Base-by-base conservation (phyloP, 2,329 filamentous ascomycete species). In the Chrysosphaeria jannelii region DNA sequence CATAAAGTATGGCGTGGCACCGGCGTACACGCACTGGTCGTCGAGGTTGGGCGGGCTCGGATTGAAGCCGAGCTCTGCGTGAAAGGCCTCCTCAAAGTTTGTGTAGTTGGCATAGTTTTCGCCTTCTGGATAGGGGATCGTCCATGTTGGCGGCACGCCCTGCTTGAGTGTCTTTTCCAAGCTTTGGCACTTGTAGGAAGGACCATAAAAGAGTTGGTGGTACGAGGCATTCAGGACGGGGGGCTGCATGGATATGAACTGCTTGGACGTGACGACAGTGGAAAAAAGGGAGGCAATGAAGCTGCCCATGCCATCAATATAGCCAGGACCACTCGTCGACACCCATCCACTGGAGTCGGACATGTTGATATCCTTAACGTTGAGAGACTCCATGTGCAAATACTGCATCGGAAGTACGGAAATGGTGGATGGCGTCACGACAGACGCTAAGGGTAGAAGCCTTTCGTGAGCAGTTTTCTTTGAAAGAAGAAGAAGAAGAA, bases 121-220 rank as follows among this genome's bases (percentile, higher is more conserved):
- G 23, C 20, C 20, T 13, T 9, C 11, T 10, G 26, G 26, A 18
- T 24, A 14, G 26, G 24, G 13, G 16, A 27, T 12, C 3, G 8
- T 10, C 26, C 26, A 27, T 5, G 23, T 19, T 9, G 26, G 17
- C 15, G 21, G 9, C 17, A 17, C 21, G 13, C 23, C 15, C 10
- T 14, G 10, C 5, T 13, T 21, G 5, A 29, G 8, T 2, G 23
- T 25, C 5, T 29, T 25, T 8, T n/a, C 8, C 10, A 29, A 14
- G 16, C 19, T 24, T 15, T 19, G 20, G 23, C 28, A 29, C 11
- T 24, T 25, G 28, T 29, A 29, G 10, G 27, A 27, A 3, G 27
- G 27, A 2, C 27, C 27, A 18, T 29, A 29, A 3, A 29, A 11
- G 4, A 21, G 23, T 21, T 27, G 28, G 11, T 27, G 23, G 23